A percentile compares a stretch with the other conserved stretches of the same genome.
These are phyloP conservation scores for Lachancea quebecensis DNA, from an alignment of 805 yeast species.

Conservation along the genomic window DNA sequence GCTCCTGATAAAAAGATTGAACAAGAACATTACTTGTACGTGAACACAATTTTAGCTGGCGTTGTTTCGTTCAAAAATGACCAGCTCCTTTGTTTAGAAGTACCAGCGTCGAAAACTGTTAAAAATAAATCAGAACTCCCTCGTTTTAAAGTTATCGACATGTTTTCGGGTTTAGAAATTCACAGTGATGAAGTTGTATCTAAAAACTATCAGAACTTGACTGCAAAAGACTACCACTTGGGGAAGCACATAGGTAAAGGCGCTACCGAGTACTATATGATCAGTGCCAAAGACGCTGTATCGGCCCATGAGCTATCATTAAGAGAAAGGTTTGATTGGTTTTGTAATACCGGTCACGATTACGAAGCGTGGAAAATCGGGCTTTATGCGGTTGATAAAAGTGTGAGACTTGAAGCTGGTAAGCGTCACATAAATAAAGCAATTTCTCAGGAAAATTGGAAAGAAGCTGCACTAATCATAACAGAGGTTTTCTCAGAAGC, in stretches of 20 bases:
- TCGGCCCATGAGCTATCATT: slow-evolving; percentile 64
- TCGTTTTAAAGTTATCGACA: slow-evolving; percentile 64
- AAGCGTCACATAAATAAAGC: slow-evolving; percentile 39
- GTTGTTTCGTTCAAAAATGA: slow-evolving; percentile 70
- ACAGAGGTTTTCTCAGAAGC: slow-evolving; percentile 32
- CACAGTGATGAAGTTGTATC: slow-evolving; percentile 74
- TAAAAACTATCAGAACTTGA: slow-evolving; percentile 48
- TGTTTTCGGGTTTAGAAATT: slow-evolving; percentile 59
- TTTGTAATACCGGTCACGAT: slow-evolving; percentile 43
- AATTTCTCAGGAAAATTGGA: slow-evolving; percentile 40
- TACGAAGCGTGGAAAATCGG: slow-evolving; percentile 77
- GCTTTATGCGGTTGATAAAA: slow-evolving; percentile 43
- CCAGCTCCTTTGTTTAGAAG: slow-evolving; percentile 41
- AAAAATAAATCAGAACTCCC: slow-evolving; percentile 51
- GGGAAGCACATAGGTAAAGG: slow-evolving; percentile 43
- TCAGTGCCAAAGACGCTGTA: slow-evolving; percentile 79
- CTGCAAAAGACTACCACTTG: slow-evolving; percentile 75
- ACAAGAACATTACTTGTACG: slow-evolving; percentile 33
- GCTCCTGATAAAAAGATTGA: slow-evolving; percentile 37
- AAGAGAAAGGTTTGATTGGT: slow-evolving; percentile 71
- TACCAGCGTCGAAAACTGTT: slow-evolving; percentile 32
- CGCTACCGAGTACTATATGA: slow-evolving; percentile 49
- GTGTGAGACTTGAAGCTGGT: slow-evolving; percentile 55
- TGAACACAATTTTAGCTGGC: slow-evolving; percentile 59
- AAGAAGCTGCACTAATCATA: slow-evolving; percentile 46